Evolutionary conservation across 352 stramenopile genomes (phyloP).

Genomic region (Phytophthora lateralis): DNA sequence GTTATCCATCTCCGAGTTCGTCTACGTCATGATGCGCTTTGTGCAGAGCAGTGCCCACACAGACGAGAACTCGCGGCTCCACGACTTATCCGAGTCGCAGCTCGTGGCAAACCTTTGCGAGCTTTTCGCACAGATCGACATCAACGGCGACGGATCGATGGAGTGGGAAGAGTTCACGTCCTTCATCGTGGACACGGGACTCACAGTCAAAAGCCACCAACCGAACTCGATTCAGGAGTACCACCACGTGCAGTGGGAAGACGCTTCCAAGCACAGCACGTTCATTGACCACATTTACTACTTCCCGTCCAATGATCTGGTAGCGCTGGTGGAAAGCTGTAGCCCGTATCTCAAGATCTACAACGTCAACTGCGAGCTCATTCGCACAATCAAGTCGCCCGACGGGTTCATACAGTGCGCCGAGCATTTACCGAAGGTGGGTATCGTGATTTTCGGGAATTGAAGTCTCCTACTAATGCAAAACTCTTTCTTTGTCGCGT

Average conservation of each 20-base stretch:
- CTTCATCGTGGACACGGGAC: slow-evolving; percentile 90
- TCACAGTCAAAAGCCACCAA: slow-evolving; percentile 82
- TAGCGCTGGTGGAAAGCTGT: slow-evolving; percentile 80
- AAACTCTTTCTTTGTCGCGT: neutral
- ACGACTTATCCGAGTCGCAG: slow-evolving; percentile 69
- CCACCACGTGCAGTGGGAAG: slow-evolving; percentile 77
- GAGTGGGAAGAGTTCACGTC: slow-evolving; percentile 93
- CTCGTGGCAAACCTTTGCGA: slow-evolving; percentile 88
- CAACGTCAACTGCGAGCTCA: slow-evolving; percentile 77
- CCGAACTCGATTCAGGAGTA: slow-evolving; percentile 90
- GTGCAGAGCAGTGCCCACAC: slow-evolving; percentile 58
- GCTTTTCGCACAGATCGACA: slow-evolving; percentile 92
- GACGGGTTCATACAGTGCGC: slow-evolving; percentile 82
- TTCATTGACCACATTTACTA: slow-evolving; percentile 90
- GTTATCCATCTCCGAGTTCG: slow-evolving; percentile 85
- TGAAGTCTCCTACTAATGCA: neutral
- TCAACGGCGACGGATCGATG: slow-evolving; percentile 92
- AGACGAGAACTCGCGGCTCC: slow-evolving; percentile 72
- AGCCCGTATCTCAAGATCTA: slow-evolving; percentile 84
- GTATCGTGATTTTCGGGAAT: neutral
- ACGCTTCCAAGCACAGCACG: slow-evolving; percentile 86
- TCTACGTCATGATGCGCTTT: slow-evolving; percentile 88
- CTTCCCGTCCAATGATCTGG: slow-evolving; percentile 67
- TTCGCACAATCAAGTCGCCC: slow-evolving; percentile 61
- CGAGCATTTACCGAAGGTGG: slow-evolving; percentile 70